Conservation (phyloP, 495 filamentous ascomycete species). For the Aspergillus hancockii region DNA sequence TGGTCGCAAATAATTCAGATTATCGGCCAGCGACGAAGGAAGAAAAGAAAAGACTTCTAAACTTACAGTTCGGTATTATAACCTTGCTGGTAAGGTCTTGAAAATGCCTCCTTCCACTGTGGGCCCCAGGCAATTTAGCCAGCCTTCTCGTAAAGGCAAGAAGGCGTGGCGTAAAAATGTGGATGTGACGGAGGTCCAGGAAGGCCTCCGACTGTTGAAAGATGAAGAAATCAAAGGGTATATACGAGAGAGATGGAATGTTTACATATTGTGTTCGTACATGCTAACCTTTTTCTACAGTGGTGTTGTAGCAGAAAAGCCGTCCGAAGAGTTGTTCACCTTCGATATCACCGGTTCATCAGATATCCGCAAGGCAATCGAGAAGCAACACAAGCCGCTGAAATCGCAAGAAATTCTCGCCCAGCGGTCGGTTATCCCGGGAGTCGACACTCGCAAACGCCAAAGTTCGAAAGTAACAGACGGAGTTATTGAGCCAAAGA, state of each 20-base stretch:
- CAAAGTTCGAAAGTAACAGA: conserved; percentile 55
- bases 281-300: conserved; percentile 41
- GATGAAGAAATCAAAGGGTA: conserved; percentile 90
- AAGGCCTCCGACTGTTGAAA: conserved; percentile 79
- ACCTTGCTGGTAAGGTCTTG: conserved; percentile 6
- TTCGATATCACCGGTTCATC: conserved; percentile 73
- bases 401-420: conserved; percentile 91
- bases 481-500: conserved; percentile 65
- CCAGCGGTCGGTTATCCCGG: conserved; percentile 75
- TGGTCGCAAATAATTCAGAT: conserved; percentile 24
- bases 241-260: not conserved
- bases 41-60: conserved; percentile 26
- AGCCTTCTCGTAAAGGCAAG: conserved; percentile 94
- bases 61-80: conserved; percentile 1
- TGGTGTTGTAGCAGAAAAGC: conserved; percentile 78
- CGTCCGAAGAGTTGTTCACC: conserved; percentile 77
- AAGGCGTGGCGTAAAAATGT: conserved; percentile 99
- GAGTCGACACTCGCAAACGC: conserved; percentile 75
- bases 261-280: not conserved
- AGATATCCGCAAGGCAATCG: conserved; percentile 58
- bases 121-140: conserved; percentile 64
- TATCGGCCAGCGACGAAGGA: conserved; percentile 25
- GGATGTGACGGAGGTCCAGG: conserved; percentile 80
- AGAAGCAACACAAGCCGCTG: conserved; percentile 70
- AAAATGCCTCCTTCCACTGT: conserved; percentile 41